Evolutionary conservation across 108 stramenopile genomes (phyloP).

Genomic region (Pseudonitzschia delicatissima): DNA sequence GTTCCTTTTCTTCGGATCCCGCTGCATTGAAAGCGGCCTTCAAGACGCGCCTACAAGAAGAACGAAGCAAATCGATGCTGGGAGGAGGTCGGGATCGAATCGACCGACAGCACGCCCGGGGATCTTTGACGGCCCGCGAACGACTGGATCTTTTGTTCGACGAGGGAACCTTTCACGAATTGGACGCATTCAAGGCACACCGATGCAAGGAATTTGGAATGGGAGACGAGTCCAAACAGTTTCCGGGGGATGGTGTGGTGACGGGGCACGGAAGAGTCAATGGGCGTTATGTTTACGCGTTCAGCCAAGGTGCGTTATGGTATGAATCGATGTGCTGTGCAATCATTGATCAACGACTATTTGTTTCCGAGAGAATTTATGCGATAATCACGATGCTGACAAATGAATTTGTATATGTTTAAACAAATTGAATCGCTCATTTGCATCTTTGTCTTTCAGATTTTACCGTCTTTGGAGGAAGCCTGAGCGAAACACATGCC

Average conservation of each 20-base stretch:
- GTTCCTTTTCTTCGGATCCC: too few relatives aligned
- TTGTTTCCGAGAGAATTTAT: too few relatives aligned
- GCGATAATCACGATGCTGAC: too few relatives aligned
- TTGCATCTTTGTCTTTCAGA: slow-evolving; percentile 90
- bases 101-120: slow-evolving; percentile 84
- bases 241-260: slow-evolving; percentile 97
- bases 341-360: too few relatives aligned
- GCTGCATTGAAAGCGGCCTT: slow-evolving; percentile 76
- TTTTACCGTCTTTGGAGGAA: slow-evolving; percentile 98
- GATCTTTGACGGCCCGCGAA: slow-evolving; percentile 98
- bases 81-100: slow-evolving; percentile 91
- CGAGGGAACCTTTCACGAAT: slow-evolving; percentile 84
- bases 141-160: slow-evolving; percentile 91
- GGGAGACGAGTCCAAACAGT: slow-evolving; percentile 52
- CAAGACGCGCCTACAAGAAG: slow-evolving; percentile 60
- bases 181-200: slow-evolving; percentile 94
- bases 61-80: slow-evolving; percentile 54
- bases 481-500: slow-evolving; percentile 93
- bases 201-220: slow-evolving; percentile 98
- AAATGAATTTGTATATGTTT: too few relatives aligned
- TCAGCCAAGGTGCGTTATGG: slow-evolving; percentile 60
- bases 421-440: too few relatives aligned
- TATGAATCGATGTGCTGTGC: too few relatives aligned
- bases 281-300: slow-evolving; percentile 86
- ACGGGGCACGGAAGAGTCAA: slow-evolving; percentile 65